A percentile compares a stretch with the other conserved stretches of the same genome.
Conservation (phyloP, 164 flowering plant species). For the grape (Vitis vinifera) region DNA sequence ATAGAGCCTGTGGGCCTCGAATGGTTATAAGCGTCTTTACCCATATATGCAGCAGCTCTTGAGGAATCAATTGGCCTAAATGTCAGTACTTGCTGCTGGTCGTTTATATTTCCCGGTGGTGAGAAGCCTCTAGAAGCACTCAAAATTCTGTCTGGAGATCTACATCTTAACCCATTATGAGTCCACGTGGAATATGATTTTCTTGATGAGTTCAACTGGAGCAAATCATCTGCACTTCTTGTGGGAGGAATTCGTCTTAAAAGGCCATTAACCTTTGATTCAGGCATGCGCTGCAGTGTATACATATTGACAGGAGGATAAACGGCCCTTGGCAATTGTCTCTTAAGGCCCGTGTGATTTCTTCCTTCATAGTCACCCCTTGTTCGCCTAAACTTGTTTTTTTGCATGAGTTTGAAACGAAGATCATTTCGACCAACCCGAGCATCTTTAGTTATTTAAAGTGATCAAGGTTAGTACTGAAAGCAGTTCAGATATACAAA, state of each 20-base stretch:
- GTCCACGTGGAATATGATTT: not conserved
- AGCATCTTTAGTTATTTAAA: not conserved
- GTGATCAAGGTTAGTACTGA: too few species aligned
- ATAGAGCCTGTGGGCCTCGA: not conserved
- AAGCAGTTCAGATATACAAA: too few species aligned
- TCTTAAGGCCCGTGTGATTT: not conserved
- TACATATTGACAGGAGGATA: not conserved
- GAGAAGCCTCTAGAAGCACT: not conserved
- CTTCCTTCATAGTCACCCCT: too few species aligned
- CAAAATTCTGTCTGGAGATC: not conserved
- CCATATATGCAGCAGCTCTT: not conserved
- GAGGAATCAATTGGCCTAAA: not conserved
- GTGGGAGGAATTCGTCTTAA: slow-evolving; percentile 1
- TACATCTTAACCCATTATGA: not conserved
- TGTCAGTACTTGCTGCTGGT: not conserved
- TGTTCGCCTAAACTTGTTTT: not conserved
- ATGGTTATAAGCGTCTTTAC: not conserved
- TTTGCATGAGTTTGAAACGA: slow-evolving; percentile 1
- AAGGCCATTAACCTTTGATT: not conserved
- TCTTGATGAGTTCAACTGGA: not conserved
- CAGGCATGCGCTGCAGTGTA: not conserved
- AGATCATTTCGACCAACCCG: not conserved
- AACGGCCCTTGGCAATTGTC: not conserved
- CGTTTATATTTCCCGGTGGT: not conserved
- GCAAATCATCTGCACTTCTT: not conserved